Evolutionary conservation across 2,329 filamentous ascomycete species (phyloP).

Genomic region (Claviceps capensis): DNA sequence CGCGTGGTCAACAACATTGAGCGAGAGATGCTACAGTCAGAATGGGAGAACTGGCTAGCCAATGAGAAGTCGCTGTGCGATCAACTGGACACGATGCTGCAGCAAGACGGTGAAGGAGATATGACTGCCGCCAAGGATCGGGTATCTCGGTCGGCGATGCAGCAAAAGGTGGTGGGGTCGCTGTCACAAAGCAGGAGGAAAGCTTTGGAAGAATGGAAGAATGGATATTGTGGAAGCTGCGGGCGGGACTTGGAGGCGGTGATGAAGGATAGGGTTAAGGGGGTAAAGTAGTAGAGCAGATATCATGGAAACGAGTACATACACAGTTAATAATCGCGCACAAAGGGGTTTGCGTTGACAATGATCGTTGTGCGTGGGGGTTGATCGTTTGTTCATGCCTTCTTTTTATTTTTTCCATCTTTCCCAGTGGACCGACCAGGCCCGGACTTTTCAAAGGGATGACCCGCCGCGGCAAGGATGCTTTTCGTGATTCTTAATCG

Average conservation of each 20-base stretch:
- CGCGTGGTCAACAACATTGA: conserved; percentile 83
- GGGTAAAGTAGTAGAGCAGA: conserved; percentile 4
- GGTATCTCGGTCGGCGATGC: conserved; percentile 7
- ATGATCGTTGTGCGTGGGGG: too few species aligned
- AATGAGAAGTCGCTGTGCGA: conserved; percentile 68
- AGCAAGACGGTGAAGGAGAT: conserved; percentile 12
- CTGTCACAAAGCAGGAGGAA: conserved; percentile 19
- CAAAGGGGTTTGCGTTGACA: too few species aligned
- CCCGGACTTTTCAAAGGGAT: too few species aligned
- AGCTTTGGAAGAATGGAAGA: conserved; percentile 33
- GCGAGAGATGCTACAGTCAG: conserved; percentile 67
- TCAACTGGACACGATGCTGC: conserved; percentile 37
- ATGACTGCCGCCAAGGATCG: conserved; percentile 8
- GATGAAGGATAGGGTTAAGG: conserved; percentile 18
- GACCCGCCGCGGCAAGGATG: too few species aligned
- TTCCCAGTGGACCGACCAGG: too few species aligned
- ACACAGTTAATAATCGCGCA: too few species aligned
- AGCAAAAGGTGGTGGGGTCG: conserved; percentile 20
- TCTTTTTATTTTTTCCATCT: too few species aligned
- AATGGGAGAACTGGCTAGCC: conserved; percentile 87
- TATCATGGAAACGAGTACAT: too few species aligned
- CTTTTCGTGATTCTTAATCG: too few species aligned
- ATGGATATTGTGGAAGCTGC: conserved; percentile 44
- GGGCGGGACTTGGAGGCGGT: conserved; percentile 26
- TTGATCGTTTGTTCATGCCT: too few species aligned